Conservation (phyloP, 2,329 filamentous ascomycete species). For the Alternaria atra region DNA sequence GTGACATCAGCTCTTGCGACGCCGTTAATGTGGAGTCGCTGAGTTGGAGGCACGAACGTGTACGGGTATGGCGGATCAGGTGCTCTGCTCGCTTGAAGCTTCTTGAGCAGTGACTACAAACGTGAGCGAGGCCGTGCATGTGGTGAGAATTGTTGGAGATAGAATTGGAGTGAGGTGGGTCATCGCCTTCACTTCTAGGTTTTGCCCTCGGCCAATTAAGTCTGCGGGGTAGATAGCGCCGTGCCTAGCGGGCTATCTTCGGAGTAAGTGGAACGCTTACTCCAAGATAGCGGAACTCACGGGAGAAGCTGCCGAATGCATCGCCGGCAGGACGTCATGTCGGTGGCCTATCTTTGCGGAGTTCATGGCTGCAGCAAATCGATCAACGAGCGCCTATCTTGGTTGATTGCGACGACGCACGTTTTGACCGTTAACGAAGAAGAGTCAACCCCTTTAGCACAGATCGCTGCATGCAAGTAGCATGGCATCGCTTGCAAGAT, state of each 20-base stretch:
- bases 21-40: slow-evolving; percentile 1
- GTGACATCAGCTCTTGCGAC: slow-evolving; percentile 19
- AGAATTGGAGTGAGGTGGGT: slow-evolving; percentile 17
- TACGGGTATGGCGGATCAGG: slow-evolving; percentile 42
- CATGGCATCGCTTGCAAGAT: slow-evolving; percentile 25
- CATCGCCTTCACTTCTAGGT: slow-evolving; percentile 5
- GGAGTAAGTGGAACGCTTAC: background rate
- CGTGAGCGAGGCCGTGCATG: slow-evolving; percentile 39
- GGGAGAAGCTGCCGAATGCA: background rate
- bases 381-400: background rate
- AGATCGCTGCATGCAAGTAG: background rate
- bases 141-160: slow-evolving; percentile 29
- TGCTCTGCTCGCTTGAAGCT: slow-evolving; percentile 45
- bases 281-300: slow-evolving; percentile 10
- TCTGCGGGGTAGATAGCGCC: slow-evolving; percentile 12
- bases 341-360: background rate
- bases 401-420: background rate
- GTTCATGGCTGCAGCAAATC: background rate
- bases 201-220: slow-evolving; percentile 5
- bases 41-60: slow-evolving; percentile 33
- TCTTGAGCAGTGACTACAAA: slow-evolving; percentile 38
- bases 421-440: background rate
- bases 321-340: background rate
- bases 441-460: background rate
- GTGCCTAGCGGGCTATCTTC: background rate